Conservation (phyloP, 805 yeast genomes). For the Ogataea corticis region DNA sequence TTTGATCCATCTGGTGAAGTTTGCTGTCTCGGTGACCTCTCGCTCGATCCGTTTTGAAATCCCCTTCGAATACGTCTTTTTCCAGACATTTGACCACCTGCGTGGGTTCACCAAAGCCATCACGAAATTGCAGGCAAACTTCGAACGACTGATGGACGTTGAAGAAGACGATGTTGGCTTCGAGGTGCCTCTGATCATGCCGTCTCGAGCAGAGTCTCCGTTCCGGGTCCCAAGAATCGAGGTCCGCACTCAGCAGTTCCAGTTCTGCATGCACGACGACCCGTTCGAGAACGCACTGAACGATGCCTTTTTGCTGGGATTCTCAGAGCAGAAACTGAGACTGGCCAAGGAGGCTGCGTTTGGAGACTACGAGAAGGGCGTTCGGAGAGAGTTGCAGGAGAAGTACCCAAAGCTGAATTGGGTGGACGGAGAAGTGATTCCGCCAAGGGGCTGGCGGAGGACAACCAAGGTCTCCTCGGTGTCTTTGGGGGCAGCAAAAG, state of each 20-base stretch:
- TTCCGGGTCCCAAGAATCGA: conserved; percentile 55
- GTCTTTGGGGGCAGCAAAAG: no score
- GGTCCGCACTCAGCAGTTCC: conserved; percentile 54
- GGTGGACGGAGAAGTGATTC: conserved; percentile 18
- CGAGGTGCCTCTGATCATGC: conserved; percentile 33
- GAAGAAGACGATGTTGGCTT: conserved; percentile 28
- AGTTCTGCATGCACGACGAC: conserved; percentile 79
- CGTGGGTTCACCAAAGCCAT: conserved; percentile 70
- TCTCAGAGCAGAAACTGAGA: conserved; percentile 63
- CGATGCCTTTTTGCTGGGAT: conserved; percentile 64
- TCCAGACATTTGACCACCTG: conserved; percentile 77
- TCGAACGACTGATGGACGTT: conserved; percentile 26
- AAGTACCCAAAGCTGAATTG: conserved; percentile 32
- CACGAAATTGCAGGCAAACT: conserved; percentile 47
- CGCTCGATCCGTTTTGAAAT: conserved; percentile 39
- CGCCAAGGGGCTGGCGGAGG: conserved; percentile 14
- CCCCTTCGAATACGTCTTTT: conserved; percentile 77
- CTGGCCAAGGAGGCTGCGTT: conserved; percentile 42
- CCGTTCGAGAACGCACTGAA: conserved; percentile 81
- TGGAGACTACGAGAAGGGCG: conserved; percentile 20
- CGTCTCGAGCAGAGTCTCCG: conserved; percentile 39
- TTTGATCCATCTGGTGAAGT: conserved; percentile 14
- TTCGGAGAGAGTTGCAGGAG: conserved; percentile 31
- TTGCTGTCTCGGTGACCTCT: conserved; percentile 17
- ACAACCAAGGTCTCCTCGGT: no score